Evolutionary conservation across 2,329 filamentous ascomycete species (phyloP).

Genomic region (Colletotrichum sp.): DNA sequence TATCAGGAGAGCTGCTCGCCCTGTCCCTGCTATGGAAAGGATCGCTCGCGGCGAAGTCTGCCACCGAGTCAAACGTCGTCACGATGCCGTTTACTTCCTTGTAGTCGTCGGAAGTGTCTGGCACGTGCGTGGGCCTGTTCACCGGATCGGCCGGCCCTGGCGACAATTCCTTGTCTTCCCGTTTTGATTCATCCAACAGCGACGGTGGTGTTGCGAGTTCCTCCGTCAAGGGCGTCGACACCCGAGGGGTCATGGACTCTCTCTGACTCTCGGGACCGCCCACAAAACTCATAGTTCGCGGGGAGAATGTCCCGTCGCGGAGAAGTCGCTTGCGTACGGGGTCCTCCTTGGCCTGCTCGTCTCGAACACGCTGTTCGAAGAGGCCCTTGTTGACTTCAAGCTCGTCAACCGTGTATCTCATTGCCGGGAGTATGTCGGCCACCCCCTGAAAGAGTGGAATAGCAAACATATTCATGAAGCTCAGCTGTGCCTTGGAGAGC

Average conservation of each 20-base stretch:
- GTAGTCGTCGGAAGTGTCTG: constrained; percentile 37
- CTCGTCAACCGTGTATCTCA: constrained; percentile 85
- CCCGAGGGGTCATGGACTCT: constrained; percentile 10
- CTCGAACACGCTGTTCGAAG: constrained; percentile 73
- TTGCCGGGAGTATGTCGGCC: constrained; percentile 81
- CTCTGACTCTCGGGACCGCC: constrained; percentile 19
- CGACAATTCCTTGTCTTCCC: constrained; percentile 29
- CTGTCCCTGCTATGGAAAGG: constrained; percentile 45
- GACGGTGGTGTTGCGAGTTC: constrained; percentile 15
- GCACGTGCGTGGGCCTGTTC: constrained; percentile 33
- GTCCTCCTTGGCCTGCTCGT: constrained; percentile 62
- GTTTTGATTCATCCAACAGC: constrained; percentile 25
- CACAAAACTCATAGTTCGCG: constrained; percentile 48
- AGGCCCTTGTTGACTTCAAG: constrained; percentile 76
- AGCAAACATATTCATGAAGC: constrained; percentile 97
- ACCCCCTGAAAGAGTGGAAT: constrained; percentile 90
- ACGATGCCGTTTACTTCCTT: constrained; percentile 49
- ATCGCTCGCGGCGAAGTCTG: constrained; percentile 55
- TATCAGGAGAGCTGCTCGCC: constrained; percentile 34
- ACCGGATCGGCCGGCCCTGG: constrained; percentile 31
- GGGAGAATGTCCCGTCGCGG: constrained; percentile 48
- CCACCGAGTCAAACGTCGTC: constrained; percentile 50
- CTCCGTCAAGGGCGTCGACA: constrained; percentile 16
- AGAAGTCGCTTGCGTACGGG: constrained; percentile 38
- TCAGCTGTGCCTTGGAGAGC: constrained; percentile 85